Percentiles rank a stretch among this genome's conserved stretches.
Evolutionary conservation across 1,139 yeast species (phyloP).

Genomic region (Kodamaea fungicola): DNA sequence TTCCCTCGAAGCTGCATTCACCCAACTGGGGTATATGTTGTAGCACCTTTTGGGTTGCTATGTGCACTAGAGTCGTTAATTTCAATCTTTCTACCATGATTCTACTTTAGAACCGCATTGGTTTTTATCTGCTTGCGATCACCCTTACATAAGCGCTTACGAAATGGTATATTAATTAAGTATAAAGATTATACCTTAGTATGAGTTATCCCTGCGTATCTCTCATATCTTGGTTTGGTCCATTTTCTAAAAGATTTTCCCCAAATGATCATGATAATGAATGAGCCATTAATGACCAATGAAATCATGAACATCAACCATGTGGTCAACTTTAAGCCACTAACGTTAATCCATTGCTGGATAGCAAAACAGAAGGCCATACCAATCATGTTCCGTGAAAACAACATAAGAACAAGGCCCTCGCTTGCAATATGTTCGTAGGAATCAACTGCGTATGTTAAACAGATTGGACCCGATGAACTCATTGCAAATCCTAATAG

Average conservation of each 20-base stretch:
- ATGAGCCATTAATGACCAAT: slow-evolving; percentile 41
- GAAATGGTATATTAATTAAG: not conserved
- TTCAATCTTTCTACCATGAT: not conserved
- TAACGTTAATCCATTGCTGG: slow-evolving; percentile 43
- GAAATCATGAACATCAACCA: slow-evolving; percentile 49
- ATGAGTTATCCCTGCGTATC: slow-evolving; percentile 3
- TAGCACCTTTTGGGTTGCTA: slow-evolving; percentile 17
- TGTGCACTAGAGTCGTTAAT: slow-evolving; percentile 12
- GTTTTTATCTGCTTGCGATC: too few species aligned
- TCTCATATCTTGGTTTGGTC: slow-evolving; percentile 25
- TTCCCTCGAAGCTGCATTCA: slow-evolving; percentile 46
- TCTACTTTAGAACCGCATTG: not conserved
- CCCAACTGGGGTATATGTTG: slow-evolving; percentile 21
- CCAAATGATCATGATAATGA: slow-evolving; percentile 31
- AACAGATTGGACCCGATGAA: slow-evolving; percentile 52
- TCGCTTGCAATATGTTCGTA: slow-evolving; percentile 56
- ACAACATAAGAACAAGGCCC: slow-evolving; percentile 47
- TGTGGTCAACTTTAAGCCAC: slow-evolving; percentile 36
- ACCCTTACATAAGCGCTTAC: not conserved
- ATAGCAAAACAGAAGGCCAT: slow-evolving; percentile 45
- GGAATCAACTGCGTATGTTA: slow-evolving; percentile 56
- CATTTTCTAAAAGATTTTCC: slow-evolving; percentile 38
- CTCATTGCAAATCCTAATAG: slow-evolving; percentile 57
- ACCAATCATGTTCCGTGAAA: slow-evolving; percentile 46
- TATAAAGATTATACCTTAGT: not conserved